Percentiles rank a stretch among this genome's conserved stretches.
These are phyloP conservation scores for Scedosporium boydii DNA, from an alignment of 2,329 filamentous ascomycete species.

Conservation along the genomic window DNA sequence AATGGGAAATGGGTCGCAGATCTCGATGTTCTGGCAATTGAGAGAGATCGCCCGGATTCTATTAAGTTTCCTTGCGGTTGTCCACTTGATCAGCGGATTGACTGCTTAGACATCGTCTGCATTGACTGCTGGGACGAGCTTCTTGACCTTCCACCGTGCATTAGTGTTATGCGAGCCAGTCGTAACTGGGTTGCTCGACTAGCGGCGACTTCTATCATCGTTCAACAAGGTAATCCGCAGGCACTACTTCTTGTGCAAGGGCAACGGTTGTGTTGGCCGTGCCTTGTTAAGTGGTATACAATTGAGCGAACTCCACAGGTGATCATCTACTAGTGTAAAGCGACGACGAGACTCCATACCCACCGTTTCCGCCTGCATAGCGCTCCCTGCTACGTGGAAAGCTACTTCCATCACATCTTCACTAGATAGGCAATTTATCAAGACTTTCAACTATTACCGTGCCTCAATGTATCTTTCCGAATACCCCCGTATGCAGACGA, in stretches of 20 bases:
- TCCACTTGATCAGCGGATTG: not conserved
- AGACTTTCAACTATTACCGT: too few species aligned
- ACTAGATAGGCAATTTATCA: too few species aligned
- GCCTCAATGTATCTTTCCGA: too few species aligned
- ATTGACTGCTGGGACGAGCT: not conserved
- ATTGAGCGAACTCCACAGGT: not conserved
- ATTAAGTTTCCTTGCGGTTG: not conserved
- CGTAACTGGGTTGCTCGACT: not conserved
- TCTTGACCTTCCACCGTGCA: not conserved
- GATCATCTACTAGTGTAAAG: not conserved
- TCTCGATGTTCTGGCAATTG: constrained; percentile 11
- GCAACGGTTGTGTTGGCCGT: not conserved
- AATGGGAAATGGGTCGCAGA: constrained; percentile 15
- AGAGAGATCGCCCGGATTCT: not conserved
- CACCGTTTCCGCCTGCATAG: too few species aligned
- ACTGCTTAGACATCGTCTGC: not conserved
- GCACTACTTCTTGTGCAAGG: not conserved
- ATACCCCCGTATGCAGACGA: too few species aligned
- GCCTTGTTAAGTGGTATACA: not conserved
- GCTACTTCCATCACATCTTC: too few species aligned
- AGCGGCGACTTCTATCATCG: not conserved
- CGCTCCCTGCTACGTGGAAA: too few species aligned
- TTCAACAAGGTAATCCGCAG: not conserved
- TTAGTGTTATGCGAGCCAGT: not conserved
- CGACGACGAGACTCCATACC: too few species aligned